Evolutionary conservation across 805 yeast genomes (phyloP), one percentile per base, ranked within the genome.

Genomic region (Ogataea pilisensis): DNA sequence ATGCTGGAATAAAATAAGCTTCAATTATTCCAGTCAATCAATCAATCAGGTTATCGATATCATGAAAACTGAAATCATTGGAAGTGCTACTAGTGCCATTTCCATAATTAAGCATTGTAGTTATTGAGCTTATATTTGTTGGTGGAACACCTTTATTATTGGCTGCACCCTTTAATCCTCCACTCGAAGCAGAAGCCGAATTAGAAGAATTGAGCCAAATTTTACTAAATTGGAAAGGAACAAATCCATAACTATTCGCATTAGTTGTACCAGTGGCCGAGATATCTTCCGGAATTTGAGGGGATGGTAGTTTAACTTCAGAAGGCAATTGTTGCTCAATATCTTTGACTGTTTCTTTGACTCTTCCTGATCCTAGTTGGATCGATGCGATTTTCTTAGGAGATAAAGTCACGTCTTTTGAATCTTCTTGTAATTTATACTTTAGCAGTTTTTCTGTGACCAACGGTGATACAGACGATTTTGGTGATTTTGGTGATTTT

Each of bases 341-440:
- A 25, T 51, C 58, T 22, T 51, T 53, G 13, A 54, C 60, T 2
- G 58, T 51, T 22, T 49, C 47, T 32, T 55, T 55, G 13, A 55
- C 60, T 22, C 60, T 44, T 8, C 60, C 60, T 12, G 44, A 27
- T 12, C 56, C 57, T 11, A 55, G 36, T 29, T 47, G 35, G 9
- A 53, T 44, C 4, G 54, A 35, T 4, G 34, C 35, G 3, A 50
- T 31, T 33, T 43, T 50, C 33, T 50, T 33, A 8, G 58, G 54
- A 6, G 54, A 46, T 20, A 53, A 31, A 6, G 41, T 42, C 16
- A 46, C 28, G 5, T 50, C 50, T 31, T 38, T 41, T 4, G 39
- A 20, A 14, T 39, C 43, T 30, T 50, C 46, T 16, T 43, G 48
- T 25, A 35, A 29, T 30, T 42, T 38, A n/a, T 38, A 42, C 20